phyloP scores from a whole-genome alignment of 257 asterid genomes.

The Nicotiana tomentosiformis region DNA sequence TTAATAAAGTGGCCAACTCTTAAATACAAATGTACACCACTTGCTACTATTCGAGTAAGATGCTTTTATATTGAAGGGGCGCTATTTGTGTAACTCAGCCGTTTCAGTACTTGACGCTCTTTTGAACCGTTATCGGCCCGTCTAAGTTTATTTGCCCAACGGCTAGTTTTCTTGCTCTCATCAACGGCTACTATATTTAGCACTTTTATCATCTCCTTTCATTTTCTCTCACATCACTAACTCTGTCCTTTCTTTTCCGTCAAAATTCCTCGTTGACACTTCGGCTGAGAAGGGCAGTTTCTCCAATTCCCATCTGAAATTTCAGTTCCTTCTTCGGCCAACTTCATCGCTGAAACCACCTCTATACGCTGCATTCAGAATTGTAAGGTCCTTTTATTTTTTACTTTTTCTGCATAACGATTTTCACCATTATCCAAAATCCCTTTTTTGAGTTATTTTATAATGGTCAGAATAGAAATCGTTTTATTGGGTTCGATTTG shows the following conservation, averaged over 20 bases:
- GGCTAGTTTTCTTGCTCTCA: conserved; percentile 2
- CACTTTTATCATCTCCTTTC: background rate
- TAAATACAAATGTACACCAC: too few species aligned
- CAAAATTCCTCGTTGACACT: background rate
- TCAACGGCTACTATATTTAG: background rate
- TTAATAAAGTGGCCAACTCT: too few species aligned
- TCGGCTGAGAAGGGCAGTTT: background rate
- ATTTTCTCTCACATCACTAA: background rate
- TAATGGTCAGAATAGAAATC: background rate
- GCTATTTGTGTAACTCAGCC: too few species aligned
- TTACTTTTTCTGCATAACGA: background rate
- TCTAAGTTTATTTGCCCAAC: background rate
- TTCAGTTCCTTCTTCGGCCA: background rate
- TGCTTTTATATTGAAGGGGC: too few species aligned
- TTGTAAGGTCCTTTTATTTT: background rate
- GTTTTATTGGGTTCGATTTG: background rate
- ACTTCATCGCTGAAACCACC: background rate
- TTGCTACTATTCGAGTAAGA: too few species aligned
- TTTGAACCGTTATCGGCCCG: too few species aligned
- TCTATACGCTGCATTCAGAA: background rate
- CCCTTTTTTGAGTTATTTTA: background rate
- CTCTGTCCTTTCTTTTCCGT: background rate
- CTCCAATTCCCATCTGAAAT: background rate
- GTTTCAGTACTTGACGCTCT: too few species aligned
- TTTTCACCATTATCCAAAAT: background rate